Conservation (phyloP, 768 basidiomycete genomes). For the Obba rivulosa region DNA sequence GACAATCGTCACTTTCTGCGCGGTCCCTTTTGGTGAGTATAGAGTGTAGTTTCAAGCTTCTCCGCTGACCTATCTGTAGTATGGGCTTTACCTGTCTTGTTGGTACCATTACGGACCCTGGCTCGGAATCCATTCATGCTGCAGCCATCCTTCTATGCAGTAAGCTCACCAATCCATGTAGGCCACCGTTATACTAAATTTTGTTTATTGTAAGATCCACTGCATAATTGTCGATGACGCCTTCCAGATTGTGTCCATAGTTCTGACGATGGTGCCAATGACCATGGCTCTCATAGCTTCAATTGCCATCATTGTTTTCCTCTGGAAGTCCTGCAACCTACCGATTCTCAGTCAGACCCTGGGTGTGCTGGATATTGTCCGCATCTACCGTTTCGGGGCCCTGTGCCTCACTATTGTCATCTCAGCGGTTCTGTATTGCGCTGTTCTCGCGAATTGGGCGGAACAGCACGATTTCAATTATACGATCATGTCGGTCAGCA, state of each 20-base stretch:
- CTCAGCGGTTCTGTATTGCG: slow-evolving; percentile 15
- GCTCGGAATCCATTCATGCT: not conserved
- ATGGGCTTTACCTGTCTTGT: slow-evolving; percentile 16
- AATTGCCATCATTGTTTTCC: slow-evolving; percentile 3
- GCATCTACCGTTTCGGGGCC: slow-evolving; percentile 14
- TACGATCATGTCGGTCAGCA: slow-evolving; percentile 4
- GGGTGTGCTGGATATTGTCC: slow-evolving; percentile 6
- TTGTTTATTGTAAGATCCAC: slow-evolving; percentile 4
- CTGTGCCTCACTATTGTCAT: slow-evolving; percentile 13
- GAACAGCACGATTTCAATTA: not conserved
- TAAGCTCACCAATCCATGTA: not conserved
- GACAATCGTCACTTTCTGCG: slow-evolving; percentile 8
- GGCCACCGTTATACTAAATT: not conserved
- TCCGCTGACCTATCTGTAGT: slow-evolving; percentile 3
- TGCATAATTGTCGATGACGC: slow-evolving; percentile 13
- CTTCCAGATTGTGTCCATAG: slow-evolving; percentile 12
- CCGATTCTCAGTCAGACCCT: slow-evolving; percentile 3
- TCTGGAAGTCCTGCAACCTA: slow-evolving; percentile 11
- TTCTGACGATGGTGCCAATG: slow-evolving; percentile 13
- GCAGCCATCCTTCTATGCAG: slow-evolving; percentile 3
- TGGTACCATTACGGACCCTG: slow-evolving; percentile 8
- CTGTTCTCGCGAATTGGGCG: slow-evolving; percentile 13
- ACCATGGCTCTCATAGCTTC: slow-evolving; percentile 10
- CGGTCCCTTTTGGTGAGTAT: slow-evolving; percentile 14
- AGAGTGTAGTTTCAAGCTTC: not conserved